These are phyloP conservation scores for Hanseniaspora lindneri DNA, from an alignment of 805 yeast species.

Conservation along the genomic window DNA sequence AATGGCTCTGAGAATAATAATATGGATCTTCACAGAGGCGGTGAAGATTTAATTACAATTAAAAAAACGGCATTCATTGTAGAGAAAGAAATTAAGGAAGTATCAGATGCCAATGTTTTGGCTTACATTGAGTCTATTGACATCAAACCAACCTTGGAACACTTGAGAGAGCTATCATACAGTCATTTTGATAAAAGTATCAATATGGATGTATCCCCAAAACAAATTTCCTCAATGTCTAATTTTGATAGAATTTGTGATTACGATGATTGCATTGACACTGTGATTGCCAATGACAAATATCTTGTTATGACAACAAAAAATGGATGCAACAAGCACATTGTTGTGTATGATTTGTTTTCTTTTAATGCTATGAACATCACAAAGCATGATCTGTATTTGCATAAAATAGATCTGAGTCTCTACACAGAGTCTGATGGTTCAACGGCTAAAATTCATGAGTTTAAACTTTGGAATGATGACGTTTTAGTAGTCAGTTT, in stretches of 20 bases:
- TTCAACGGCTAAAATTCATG: background rate
- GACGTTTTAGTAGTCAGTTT: constrained; percentile 1
- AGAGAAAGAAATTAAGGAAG: background rate
- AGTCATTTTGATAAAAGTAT: background rate
- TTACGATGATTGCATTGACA: background rate
- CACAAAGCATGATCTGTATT: background rate
- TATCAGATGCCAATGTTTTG: background rate
- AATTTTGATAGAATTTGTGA: constrained; percentile 1
- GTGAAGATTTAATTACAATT: background rate
- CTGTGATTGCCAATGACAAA: constrained; percentile 1
- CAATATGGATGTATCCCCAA: background rate
- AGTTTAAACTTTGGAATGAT: constrained; percentile 12
- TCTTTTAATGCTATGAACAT: constrained; percentile 1
- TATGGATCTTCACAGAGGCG: too few relatives aligned
- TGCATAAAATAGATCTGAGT: background rate
- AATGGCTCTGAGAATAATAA: too few relatives aligned
- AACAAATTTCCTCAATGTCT: background rate
- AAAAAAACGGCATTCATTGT: background rate
- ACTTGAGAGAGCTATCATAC: background rate
- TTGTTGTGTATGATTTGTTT: background rate
- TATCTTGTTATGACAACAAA: background rate
- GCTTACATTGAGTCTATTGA: background rate
- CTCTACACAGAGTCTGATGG: background rate
- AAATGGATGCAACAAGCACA: background rate
- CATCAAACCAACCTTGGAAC: background rate